Evolutionary conservation across 164 flowering plant genomes (phyloP), one percentile per base, ranked within the genome.

Genomic region (Echeveria elegans): DNA sequence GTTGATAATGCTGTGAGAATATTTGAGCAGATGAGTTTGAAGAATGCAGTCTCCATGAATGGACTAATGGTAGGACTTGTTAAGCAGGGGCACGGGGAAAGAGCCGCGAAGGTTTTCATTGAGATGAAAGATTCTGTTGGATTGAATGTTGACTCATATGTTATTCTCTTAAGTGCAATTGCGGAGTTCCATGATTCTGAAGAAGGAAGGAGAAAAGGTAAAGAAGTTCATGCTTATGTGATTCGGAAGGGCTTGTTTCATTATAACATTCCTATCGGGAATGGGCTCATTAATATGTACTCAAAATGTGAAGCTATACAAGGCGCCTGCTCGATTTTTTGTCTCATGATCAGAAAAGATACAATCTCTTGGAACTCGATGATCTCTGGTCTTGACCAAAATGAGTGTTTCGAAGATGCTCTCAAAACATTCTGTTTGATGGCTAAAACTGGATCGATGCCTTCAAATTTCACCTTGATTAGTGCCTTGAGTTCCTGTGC

Each of bases 51-150:
- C 58, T 82, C 96, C 38, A 15, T 88, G 79, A 87, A 90, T 61
- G 97, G 97, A 0, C 75, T 93, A 72, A 88, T 90, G 88, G 92
- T 81, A 69, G 97, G 97, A 53, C 77, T 88, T 74, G 88, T 84
- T 64, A 84, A 78, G 74, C 88, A 86, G 50, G 79, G 80, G 29
- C 74, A 71, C 23, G 90, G 89, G 47, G 90, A 84, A 72, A 87
- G 84, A 78, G 96, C 95, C 19, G 64, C 78, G 28, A 75, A 80
- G 48, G 67, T 83, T 66, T 90, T 87, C 70, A 64, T 59, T 63
- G 82, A 80, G 66, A 76, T 81, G 74, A 83, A 73, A 69, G 75
- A 80, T 74, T 72, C 79, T 65, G 82, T 83, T 68, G 72, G 77
- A 37, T 31, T 75, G 34, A 90, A 82, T 66, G 40, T 45, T 53